Conservation (phyloP, 2,329 filamentous ascomycete genomes). For the Pseudocercospora fuligena region DNA sequence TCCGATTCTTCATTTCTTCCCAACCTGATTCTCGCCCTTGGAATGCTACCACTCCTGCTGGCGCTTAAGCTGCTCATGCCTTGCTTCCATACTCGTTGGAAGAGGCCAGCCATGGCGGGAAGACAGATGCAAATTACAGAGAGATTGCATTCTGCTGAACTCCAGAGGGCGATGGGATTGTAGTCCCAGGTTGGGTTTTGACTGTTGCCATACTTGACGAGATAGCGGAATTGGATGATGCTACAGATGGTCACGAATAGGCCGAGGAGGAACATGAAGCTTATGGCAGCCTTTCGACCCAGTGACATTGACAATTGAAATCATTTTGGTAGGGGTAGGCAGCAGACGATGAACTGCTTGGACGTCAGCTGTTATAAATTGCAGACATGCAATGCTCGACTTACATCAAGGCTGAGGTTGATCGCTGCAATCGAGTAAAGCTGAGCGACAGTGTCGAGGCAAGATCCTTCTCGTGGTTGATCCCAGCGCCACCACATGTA, state of each 20-base stretch:
- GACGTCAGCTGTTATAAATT: not conserved
- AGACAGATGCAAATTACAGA: constrained; percentile 25
- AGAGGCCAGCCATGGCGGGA: constrained; percentile 16
- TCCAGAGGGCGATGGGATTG: constrained; percentile 21
- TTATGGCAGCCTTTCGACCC: not conserved
- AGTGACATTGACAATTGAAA: not conserved
- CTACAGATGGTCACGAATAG: constrained; percentile 22
- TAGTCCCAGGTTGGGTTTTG: constrained; percentile 21
- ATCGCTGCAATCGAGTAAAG: constrained; percentile 3
- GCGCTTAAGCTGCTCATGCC: not conserved
- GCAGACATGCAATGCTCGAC: no score
- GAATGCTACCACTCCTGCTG: not conserved
- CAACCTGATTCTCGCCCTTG: not conserved
- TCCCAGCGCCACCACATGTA: constrained; percentile 12
- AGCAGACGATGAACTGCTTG: constrained; percentile 10
- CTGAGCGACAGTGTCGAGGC: not conserved
- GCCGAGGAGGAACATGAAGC: constrained; percentile 22
- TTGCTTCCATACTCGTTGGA: constrained; percentile 14
- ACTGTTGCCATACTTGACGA: constrained; percentile 10
- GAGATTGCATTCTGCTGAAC: constrained; percentile 19
- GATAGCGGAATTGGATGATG: constrained; percentile 16
- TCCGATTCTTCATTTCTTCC: not conserved
- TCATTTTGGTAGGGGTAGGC: constrained; percentile 28
- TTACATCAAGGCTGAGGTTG: constrained; percentile 8
- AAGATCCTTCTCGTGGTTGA: not conserved